These are phyloP conservation scores for Jatropha multifida DNA, from an alignment of 441 rosid genomes.

Conservation along the genomic window DNA sequence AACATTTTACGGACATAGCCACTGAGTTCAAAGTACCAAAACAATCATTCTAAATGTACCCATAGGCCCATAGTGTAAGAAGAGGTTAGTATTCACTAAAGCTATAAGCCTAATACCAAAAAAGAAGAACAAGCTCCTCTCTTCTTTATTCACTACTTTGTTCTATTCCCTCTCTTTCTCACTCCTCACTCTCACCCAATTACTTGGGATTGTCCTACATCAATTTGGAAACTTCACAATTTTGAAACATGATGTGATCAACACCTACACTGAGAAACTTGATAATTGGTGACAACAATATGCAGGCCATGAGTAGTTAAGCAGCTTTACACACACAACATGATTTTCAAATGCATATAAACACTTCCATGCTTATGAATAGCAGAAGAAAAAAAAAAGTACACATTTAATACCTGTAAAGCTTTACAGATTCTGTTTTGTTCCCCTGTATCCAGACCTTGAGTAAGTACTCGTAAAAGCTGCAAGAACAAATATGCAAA, in stretches of 20 bases:
- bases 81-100: not conserved
- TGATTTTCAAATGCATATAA: not conserved
- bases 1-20: not conserved
- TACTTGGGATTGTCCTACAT: not conserved
- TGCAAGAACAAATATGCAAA: constrained; percentile 30
- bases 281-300: not conserved
- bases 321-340: not conserved
- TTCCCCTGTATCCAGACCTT: constrained; percentile 97
- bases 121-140: too few species aligned
- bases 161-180: too few species aligned
- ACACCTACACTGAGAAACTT: not conserved
- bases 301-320: not conserved
- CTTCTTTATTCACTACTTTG: too few species aligned
- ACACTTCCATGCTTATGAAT: not conserved
- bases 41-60: not conserved
- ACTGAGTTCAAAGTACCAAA: not conserved
- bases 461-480: constrained; percentile 97
- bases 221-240: not conserved
- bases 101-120: too few species aligned
- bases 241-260: not conserved
- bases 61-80: too few species aligned
- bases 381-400: not conserved
- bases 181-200: too few species aligned
- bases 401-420: constrained; percentile 55
- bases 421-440: constrained; percentile 67